Evolutionary conservation across 345 rosid species (phyloP).

Genomic region (Anacardium occidentale): DNA sequence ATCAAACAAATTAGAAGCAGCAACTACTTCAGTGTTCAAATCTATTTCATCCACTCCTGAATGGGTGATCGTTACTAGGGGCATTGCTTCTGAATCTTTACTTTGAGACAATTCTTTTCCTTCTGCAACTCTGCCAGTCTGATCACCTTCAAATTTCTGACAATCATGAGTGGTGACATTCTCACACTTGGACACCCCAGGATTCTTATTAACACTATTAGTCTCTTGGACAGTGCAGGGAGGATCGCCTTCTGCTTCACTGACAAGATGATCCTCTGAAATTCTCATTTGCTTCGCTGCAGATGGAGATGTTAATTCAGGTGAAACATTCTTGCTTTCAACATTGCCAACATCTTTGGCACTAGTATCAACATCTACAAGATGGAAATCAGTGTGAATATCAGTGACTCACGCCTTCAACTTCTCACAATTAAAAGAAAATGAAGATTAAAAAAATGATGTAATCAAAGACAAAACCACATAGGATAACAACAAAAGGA

Average conservation of each 20-base stretch:
- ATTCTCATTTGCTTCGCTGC: neutral
- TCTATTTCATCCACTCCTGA: conserved; percentile 10
- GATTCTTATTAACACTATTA: conserved; percentile 1
- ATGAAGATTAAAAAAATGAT: neutral
- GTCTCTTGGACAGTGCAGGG: neutral
- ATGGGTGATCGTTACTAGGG: neutral
- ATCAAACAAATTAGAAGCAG: no score
- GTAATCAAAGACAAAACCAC: neutral
- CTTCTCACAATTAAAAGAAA: neutral
- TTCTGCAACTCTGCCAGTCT: conserved; percentile 16
- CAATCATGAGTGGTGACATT: neutral
- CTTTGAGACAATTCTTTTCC: conserved; percentile 12
- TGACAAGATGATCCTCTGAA: conserved; percentile 17
- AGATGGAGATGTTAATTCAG: conserved; percentile 15
- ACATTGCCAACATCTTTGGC: conserved; percentile 9
- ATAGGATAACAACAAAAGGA: neutral
- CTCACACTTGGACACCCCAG: conserved; percentile 4
- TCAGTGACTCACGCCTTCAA: conserved; percentile 17
- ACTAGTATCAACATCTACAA: conserved; percentile 25
- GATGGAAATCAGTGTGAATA: conserved; percentile 13
- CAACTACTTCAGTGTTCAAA: no score
- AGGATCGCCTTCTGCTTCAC: conserved; percentile 11
- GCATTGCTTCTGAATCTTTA: conserved; percentile 6
- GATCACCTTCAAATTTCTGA: conserved; percentile 14
- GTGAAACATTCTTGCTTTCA: conserved; percentile 17